A percentile compares a stretch with the other conserved stretches of the same genome.
These are phyloP conservation scores for Russula ochroleuca DNA, from an alignment of 768 basidiomycete genomes.

Conservation along the genomic window DNA sequence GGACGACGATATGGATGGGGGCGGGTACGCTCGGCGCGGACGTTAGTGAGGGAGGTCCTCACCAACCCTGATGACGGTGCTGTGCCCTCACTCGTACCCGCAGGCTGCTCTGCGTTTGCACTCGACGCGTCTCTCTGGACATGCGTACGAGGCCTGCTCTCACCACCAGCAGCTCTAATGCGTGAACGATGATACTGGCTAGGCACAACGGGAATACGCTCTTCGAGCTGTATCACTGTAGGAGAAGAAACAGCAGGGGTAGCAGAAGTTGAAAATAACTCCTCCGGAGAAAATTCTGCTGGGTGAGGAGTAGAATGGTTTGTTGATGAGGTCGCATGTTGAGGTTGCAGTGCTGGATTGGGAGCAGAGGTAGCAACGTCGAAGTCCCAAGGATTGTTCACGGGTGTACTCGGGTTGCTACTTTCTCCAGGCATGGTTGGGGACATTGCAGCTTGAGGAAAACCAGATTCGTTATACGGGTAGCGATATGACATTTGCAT, in stretches of 20 bases:
- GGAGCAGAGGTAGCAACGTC: slow-evolving; percentile 20
- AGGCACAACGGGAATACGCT: slow-evolving; percentile 26
- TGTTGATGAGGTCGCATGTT: slow-evolving; percentile 13
- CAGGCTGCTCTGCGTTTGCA: slow-evolving; percentile 18
- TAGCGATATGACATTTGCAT: slow-evolving; percentile 28
- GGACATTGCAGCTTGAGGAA: slow-evolving; percentile 23
- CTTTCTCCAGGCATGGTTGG: slow-evolving; percentile 24
- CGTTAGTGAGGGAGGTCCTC: slow-evolving; percentile 19
- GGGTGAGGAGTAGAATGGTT: slow-evolving; percentile 20
- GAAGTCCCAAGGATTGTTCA: slow-evolving; percentile 26
- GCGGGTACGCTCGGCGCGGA: slow-evolving; percentile 21
- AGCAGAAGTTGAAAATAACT: slow-evolving; percentile 18
- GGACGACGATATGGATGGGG: slow-evolving; percentile 27
- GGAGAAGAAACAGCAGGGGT: slow-evolving; percentile 18
- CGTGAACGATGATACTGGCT: slow-evolving; percentile 27
- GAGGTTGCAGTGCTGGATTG: slow-evolving; percentile 19
- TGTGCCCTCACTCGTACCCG: slow-evolving; percentile 5
- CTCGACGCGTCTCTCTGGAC: slow-evolving; percentile 23
- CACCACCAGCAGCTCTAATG: slow-evolving; percentile 19
- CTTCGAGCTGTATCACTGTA: slow-evolving; percentile 27
- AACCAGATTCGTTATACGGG: slow-evolving; percentile 18
- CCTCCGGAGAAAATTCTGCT: slow-evolving; percentile 25
- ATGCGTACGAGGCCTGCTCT: slow-evolving; percentile 21
- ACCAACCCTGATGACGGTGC: slow-evolving; percentile 19
- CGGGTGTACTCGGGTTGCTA: slow-evolving; percentile 27